phyloP scores from a whole-genome alignment of 1,284 basidiomycete species.

The Cryptococcus jaspeensis region DNA sequence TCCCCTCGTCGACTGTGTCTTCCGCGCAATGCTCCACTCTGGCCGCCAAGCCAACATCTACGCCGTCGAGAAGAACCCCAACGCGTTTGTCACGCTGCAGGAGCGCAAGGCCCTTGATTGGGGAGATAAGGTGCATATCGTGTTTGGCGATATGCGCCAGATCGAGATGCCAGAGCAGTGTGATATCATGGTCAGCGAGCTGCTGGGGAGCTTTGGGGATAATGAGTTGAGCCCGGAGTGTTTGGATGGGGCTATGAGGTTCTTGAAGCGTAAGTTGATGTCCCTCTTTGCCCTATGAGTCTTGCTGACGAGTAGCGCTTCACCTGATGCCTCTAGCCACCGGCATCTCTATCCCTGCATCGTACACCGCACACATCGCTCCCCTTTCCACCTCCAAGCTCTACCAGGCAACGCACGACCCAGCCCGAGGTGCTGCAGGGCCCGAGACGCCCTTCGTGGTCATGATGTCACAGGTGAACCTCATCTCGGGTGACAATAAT shows the following conservation, averaged over 20 bases:
- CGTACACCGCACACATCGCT: slow-evolving; percentile 91
- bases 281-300: neutral
- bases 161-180: slow-evolving; percentile 76
- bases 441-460: slow-evolving; percentile 97
- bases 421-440: slow-evolving; percentile 57
- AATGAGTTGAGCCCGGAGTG: slow-evolving; percentile 98
- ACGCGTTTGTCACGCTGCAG: slow-evolving; percentile 86
- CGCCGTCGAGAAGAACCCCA: slow-evolving; percentile 95
- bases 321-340: slow-evolving; percentile 1
- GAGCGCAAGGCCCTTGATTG: slow-evolving; percentile 77
- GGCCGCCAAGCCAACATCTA: slow-evolving; percentile 68
- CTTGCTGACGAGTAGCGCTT: neutral
- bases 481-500: slow-evolving; percentile 66
- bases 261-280: slow-evolving; percentile 70
- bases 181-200: slow-evolving; percentile 93
- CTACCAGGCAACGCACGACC: slow-evolving; percentile 65
- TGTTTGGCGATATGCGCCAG: slow-evolving; percentile 92
- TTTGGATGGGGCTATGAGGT: slow-evolving; percentile 89
- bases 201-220: slow-evolving; percentile 96
- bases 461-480: slow-evolving; percentile 90
- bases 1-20: slow-evolving; percentile 82
- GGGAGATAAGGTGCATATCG: slow-evolving; percentile 73
- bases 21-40: slow-evolving; percentile 74
- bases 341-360: slow-evolving; percentile 93
- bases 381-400: slow-evolving; percentile 91